A percentile compares a stretch with the other conserved stretches of the same genome.
Evolutionary conservation across 176 grass and related monocot genomes (phyloP).

Genomic region (Aechmea fasciata): DNA sequence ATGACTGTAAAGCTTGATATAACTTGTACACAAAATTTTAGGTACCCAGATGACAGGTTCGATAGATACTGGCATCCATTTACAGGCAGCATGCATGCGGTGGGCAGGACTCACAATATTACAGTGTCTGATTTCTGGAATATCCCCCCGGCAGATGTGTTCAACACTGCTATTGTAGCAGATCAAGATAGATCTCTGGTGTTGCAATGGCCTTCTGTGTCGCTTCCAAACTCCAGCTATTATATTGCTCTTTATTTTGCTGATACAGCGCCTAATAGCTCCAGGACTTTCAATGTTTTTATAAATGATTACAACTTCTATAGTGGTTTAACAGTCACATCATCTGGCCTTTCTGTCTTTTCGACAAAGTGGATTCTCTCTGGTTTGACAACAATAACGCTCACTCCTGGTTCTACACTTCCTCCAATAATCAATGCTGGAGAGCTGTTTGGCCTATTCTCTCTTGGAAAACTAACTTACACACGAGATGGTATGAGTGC

Average conservation of each 20-base stretch:
- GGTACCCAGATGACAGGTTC: slow-evolving; percentile 83
- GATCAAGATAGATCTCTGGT: slow-evolving; percentile 36
- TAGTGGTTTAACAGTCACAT: slow-evolving; percentile 37
- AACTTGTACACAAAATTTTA: slow-evolving; percentile 20
- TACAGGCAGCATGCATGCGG: slow-evolving; percentile 37
- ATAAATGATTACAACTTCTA: slow-evolving; percentile 77
- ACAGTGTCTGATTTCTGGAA: slow-evolving; percentile 77
- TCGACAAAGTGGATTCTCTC: slow-evolving; percentile 74
- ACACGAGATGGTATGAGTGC: slow-evolving; percentile 52
- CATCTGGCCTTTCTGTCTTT: slow-evolving; percentile 74
- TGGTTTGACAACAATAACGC: slow-evolving; percentile 56
- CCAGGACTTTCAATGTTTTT: slow-evolving; percentile 56
- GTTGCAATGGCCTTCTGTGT: slow-evolving; percentile 67
- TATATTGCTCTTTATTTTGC: slow-evolving; percentile 92
- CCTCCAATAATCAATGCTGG: slow-evolving; percentile 87
- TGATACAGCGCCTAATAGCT: slow-evolving; percentile 56
- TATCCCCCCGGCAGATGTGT: slow-evolving; percentile 58
- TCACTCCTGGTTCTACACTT: slow-evolving; percentile 37
- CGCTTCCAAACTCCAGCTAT: slow-evolving; percentile 75
- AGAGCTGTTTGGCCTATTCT: slow-evolving; percentile 84
- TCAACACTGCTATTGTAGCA: slow-evolving; percentile 68
- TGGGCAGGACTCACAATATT: slow-evolving; percentile 80
- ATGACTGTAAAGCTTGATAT: background rate
- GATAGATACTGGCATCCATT: slow-evolving; percentile 84
- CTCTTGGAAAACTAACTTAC: slow-evolving; percentile 48